Evolutionary conservation across 129 eudicot genomes (phyloP).

Genomic region (Chrysanthemum makinoi): DNA sequence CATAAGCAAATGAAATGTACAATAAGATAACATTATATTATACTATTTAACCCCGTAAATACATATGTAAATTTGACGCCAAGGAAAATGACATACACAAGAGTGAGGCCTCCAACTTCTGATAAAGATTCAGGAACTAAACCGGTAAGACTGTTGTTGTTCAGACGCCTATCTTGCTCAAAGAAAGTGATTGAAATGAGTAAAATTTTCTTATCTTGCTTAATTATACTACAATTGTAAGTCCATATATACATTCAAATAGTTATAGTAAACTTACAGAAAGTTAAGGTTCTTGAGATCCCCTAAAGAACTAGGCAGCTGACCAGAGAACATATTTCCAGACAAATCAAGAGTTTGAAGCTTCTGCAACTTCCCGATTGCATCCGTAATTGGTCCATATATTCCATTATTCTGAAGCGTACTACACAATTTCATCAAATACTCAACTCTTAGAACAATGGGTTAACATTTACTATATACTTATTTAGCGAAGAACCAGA

Average conservation of each 20-base stretch:
- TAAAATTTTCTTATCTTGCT: background rate
- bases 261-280: slow-evolving; percentile 57
- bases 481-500: background rate
- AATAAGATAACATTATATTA: slow-evolving; percentile 4
- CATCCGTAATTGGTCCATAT: slow-evolving; percentile 62
- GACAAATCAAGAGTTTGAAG: slow-evolving; percentile 95
- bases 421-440: slow-evolving; percentile 37
- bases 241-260: background rate
- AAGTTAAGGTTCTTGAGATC: slow-evolving; percentile 69
- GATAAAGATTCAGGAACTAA: slow-evolving; percentile 74
- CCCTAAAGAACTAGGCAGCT: slow-evolving; percentile 76
- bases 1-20: background rate
- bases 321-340: slow-evolving; percentile 63
- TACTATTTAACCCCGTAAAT: background rate
- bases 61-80: slow-evolving; percentile 9
- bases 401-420: slow-evolving; percentile 86
- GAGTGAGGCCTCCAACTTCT: slow-evolving; percentile 62
- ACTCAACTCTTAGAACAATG: background rate
- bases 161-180: slow-evolving; percentile 83
- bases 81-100: slow-evolving; percentile 55
- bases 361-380: slow-evolving; percentile 75
- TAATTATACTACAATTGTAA: background rate
- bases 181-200: slow-evolving; percentile 21
- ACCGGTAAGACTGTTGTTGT: slow-evolving; percentile 91
- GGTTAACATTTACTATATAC: background rate